phyloP scores from a whole-genome alignment of 495 filamentous ascomycete species.

The Amniculicola lignicola region DNA sequence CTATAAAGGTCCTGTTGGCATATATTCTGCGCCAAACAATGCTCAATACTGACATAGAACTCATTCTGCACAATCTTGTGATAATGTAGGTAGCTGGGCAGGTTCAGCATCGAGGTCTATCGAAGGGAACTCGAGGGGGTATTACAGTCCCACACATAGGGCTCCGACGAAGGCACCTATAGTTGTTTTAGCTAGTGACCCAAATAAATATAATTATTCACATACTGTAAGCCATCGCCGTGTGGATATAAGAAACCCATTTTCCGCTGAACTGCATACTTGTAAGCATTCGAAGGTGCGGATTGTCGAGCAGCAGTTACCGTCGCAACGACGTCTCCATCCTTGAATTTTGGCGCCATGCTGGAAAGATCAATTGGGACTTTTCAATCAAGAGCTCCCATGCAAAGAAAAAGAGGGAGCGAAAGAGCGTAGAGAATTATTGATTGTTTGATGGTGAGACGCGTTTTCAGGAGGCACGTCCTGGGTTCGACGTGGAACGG shows the following conservation, averaged over 20 bases:
- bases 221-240: conserved; percentile 70
- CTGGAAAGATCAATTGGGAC: conserved; percentile 37
- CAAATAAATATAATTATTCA: not conserved
- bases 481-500: not conserved
- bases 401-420: conserved; percentile 40
- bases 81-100: conserved; percentile 67
- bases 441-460: not conserved
- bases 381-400: conserved; percentile 1
- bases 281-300: conserved; percentile 27
- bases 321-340: conserved; percentile 77
- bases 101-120: conserved; percentile 15
- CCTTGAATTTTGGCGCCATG: conserved; percentile 84
- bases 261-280: conserved; percentile 69
- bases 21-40: not conserved
- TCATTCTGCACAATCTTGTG: conserved; percentile 98
- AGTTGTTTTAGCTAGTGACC: not conserved
- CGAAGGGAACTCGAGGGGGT: too few species aligned
- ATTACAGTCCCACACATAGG: conserved; percentile 70
- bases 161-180: conserved; percentile 86
- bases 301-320: conserved; percentile 46
- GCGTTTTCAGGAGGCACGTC: conserved; percentile 25
- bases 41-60: conserved; percentile 63
- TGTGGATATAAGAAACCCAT: conserved; percentile 91
- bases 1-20: conserved; percentile 35
- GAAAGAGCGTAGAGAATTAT: conserved; percentile 27